phyloP scores from a whole-genome alignment of 768 basidiomycete genomes.

The Albatrellus ellisii region DNA sequence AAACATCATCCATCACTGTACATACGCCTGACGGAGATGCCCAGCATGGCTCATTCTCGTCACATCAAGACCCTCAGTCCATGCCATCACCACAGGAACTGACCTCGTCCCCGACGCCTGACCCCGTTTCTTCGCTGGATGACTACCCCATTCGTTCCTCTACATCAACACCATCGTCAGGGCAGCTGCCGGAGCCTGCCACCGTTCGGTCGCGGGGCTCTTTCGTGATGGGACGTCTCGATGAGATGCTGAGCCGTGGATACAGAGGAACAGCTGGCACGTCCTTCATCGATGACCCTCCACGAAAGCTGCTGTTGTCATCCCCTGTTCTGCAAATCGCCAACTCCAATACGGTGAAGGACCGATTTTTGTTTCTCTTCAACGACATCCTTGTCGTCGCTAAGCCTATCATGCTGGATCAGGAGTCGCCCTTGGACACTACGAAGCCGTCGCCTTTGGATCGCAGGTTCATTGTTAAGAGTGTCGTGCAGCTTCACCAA shows the following conservation, averaged over 20 bases:
- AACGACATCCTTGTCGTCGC: slow-evolving; percentile 88
- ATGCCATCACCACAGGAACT: slow-evolving; percentile 34
- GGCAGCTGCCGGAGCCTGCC: slow-evolving; percentile 36
- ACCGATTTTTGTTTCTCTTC: slow-evolving; percentile 95
- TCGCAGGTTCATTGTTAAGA: slow-evolving; percentile 80
- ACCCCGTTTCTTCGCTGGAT: slow-evolving; percentile 66
- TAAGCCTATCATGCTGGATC: slow-evolving; percentile 70
- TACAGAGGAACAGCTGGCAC: slow-evolving; percentile 41
- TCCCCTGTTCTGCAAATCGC: slow-evolving; percentile 89
- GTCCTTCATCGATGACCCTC: slow-evolving; percentile 69
- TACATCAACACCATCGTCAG: slow-evolving; percentile 61
- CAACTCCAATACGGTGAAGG: slow-evolving; percentile 88
- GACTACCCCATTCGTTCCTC: slow-evolving; percentile 59
- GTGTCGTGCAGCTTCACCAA: slow-evolving; percentile 65
- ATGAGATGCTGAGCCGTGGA: slow-evolving; percentile 54
- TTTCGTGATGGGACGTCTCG: slow-evolving; percentile 52
- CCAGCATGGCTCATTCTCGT: slow-evolving; percentile 23
- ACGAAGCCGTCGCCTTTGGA: slow-evolving; percentile 46
- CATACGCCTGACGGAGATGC: slow-evolving; percentile 12
- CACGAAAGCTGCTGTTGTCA: slow-evolving; percentile 72
- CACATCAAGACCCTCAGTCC: slow-evolving; percentile 1
- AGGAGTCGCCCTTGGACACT: slow-evolving; percentile 45
- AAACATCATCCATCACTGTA: slow-evolving; percentile 3
- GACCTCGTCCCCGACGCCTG: slow-evolving; percentile 53
- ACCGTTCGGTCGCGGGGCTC: slow-evolving; percentile 30